These are phyloP conservation scores for Spergularia marina DNA, from an alignment of 148 eudicot genomes.

Conservation along the genomic window DNA sequence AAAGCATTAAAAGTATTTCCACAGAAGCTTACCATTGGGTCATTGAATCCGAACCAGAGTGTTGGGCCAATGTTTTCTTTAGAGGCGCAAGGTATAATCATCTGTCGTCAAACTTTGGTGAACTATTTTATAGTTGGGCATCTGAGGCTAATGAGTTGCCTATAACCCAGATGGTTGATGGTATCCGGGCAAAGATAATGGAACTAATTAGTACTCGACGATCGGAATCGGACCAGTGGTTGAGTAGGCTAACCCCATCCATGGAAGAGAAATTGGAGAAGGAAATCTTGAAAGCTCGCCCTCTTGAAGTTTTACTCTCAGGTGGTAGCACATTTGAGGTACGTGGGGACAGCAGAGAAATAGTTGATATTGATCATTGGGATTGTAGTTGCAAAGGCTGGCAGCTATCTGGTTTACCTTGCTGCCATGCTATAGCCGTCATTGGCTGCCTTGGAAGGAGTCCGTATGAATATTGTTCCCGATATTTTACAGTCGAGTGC, in stretches of 20 bases:
- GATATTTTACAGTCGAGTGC: conserved; percentile 55
- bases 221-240: conserved; percentile 59
- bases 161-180: conserved; percentile 90
- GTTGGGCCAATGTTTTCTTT: conserved; percentile 89
- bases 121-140: conserved; percentile 79
- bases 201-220: conserved; percentile 59
- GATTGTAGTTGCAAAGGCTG: conserved; percentile 84
- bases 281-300: conserved; percentile 52
- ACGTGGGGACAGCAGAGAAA: conserved; percentile 70
- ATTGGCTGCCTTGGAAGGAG: conserved; percentile 51
- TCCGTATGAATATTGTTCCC: conserved; percentile 67
- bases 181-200: conserved; percentile 66
- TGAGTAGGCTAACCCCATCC: conserved; percentile 71
- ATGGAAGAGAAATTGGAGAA: conserved; percentile 75
- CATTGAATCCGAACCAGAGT: conserved; percentile 63
- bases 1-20: conserved; percentile 72
- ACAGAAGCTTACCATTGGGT: conserved; percentile 86
- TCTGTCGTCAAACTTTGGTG: conserved; percentile 80
- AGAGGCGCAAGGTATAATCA: conserved; percentile 80
- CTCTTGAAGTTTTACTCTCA: conserved; percentile 57
- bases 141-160: conserved; percentile 92
- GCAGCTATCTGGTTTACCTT: conserved; percentile 85
- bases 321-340: conserved; percentile 67
- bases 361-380: conserved; percentile 65
- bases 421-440: conserved; percentile 79